Evolutionary conservation across 805 yeast genomes (phyloP), one percentile per base, ranked within the genome.

Genomic region (Lachancea kluyveri): DNA sequence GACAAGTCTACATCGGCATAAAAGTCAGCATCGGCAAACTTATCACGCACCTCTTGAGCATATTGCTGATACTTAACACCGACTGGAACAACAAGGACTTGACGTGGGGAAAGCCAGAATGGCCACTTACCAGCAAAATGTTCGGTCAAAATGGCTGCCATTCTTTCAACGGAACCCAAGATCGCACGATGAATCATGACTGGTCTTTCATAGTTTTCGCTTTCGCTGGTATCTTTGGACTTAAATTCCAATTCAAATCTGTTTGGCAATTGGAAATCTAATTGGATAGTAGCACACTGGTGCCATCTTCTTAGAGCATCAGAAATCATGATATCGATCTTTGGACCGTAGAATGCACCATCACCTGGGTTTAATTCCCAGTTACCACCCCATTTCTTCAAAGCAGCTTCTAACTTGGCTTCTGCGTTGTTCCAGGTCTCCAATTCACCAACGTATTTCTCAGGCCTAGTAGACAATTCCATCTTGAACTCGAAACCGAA

Each of bases 101-200:
- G 99, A 69, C 98, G 82, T 54, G 99, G 99, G n/a, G 97, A 88
- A 58, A 92, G 72, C 98, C 98, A 92, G 74, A 92, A 85, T 55
- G 99, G 99, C 99, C 99, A 92, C 62, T 87, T 92, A 54, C 99
- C 99, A 57, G 88, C 95, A 66, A 72, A 92, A 68, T 92, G 98
- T 66, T 92, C 99, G 38, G 95, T 88, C 62, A 92, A 77, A 50
- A 92, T 90, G 42, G 96, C 98, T 42, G 95, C 84, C 97, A 92
- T 88, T 73, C 99, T 84, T 72, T 92, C 99, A 40, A 92, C 94
- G 27, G 96, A 85, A 48, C 99, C 99, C 57, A 90, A 74, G 46
- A 92, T 86, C 46, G 99, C 99, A 67, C 99, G 84, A 70, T 92
- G 99, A 56, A 92, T 90, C 97, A 92, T 92, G 35, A 92, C 99